Conservation (phyloP, 768 basidiomycete genomes). For the Kondoa malvinella region DNA sequence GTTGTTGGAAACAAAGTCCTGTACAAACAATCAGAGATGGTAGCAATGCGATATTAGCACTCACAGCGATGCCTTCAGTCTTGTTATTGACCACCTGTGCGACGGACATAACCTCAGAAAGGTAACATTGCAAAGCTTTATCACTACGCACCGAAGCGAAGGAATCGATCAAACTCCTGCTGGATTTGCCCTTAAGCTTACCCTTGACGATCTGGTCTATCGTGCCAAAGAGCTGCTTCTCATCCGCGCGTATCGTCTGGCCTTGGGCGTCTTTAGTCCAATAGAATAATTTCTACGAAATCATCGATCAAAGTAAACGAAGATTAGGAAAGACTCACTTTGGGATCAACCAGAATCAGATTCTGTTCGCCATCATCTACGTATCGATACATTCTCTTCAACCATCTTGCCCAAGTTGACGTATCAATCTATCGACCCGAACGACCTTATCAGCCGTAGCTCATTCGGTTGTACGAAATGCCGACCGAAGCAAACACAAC, state of each 20-base stretch:
- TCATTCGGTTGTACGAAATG: neutral
- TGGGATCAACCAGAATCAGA: slow-evolving; percentile 13
- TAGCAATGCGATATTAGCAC: too few relatives aligned
- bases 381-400: slow-evolving; percentile 80
- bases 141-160: slow-evolving; percentile 5
- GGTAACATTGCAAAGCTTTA: slow-evolving; percentile 5
- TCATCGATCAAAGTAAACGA: neutral
- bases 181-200: neutral
- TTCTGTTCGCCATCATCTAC: slow-evolving; percentile 28
- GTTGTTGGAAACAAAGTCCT: too few relatives aligned
- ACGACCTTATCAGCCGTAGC: neutral
- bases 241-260: slow-evolving; percentile 4
- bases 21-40: too few relatives aligned
- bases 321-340: neutral
- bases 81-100: too few relatives aligned
- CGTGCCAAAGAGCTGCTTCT: slow-evolving; percentile 8
- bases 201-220: slow-evolving; percentile 12
- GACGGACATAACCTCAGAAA: slow-evolving; percentile 4
- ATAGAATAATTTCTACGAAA: slow-evolving; percentile 9
- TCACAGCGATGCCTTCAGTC: too few relatives aligned
- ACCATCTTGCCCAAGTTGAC: slow-evolving; percentile 67
- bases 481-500: slow-evolving; percentile 53
- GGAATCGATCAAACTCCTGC: neutral
- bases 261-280: slow-evolving; percentile 7
- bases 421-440: slow-evolving; percentile 50